Evolutionary conservation across 2,329 filamentous ascomycete genomes (phyloP), one percentile per base, ranked within the genome.

Genomic region (Fusarium chlamydosporum): DNA sequence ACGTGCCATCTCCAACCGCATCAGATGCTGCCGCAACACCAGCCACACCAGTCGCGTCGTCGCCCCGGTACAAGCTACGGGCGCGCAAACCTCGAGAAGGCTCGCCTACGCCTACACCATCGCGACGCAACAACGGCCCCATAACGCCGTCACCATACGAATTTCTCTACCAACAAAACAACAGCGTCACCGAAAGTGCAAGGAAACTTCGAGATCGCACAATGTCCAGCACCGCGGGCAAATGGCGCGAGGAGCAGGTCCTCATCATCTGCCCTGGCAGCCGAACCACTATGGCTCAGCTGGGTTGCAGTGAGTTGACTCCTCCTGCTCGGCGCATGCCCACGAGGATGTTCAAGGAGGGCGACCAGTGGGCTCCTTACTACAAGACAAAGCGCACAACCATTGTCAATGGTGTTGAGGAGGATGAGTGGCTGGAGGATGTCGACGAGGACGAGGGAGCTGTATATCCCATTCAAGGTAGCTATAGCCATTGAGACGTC

Each of bases 301-400:
- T 97, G 40, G 94, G 94, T 52, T 91, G 96, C 73, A 90, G 89
- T 73, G 94, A 97, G 83, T 91, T 98, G 79, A 97, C 94, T 35
- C 94, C 94, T 42, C 93, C 96, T n/a, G 87, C 90, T 66, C 88
- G 92, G 78, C 92, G 94, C 72, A 88, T 98, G 71, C 89, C 92
- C 33, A 97, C 95, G 80, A 91, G 96, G 82, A 97, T 99, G 94
- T 99, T 98, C 54, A 89, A 90, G 72, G 94, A 96, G 61, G 89
- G 92, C 76, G 94, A 89, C 76, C 92, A 95, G 33, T 89, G 85
- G 82, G 79, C 84, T 75, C 94, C 95, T 3, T 92, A 93, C 74
- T 91, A 92, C 75, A 92, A 96, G 27, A 91, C 89, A 55, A 90
- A 85, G 80, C 84, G 85, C 72, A 87, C 82, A 77, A 89, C 85